A percentile compares a stretch with the other conserved stretches of the same genome.
These are phyloP conservation scores for Penicillium corylophilum DNA, from an alignment of 2,329 filamentous ascomycete species.

Conservation along the genomic window DNA sequence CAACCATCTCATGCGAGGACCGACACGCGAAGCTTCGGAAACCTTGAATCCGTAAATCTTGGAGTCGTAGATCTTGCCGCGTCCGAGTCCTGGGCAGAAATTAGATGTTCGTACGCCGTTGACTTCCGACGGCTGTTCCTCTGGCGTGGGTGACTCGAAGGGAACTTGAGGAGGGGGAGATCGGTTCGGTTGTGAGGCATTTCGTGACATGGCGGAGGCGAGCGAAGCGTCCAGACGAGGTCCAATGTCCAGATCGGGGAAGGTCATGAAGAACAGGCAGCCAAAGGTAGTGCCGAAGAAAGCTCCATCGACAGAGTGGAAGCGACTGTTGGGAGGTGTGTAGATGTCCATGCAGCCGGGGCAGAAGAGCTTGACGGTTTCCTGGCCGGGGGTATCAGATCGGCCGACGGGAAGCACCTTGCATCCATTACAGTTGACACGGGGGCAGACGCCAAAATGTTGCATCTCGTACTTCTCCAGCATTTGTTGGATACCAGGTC, in stretches of 20 bases:
- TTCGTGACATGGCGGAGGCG: conserved; percentile 25
- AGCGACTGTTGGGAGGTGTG: conserved; percentile 93
- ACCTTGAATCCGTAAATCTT: conserved; percentile 97
- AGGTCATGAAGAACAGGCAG: conserved; percentile 96
- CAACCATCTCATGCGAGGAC: conserved; percentile 96
- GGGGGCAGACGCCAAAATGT: conserved; percentile 94
- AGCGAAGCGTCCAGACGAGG: conserved; percentile 60
- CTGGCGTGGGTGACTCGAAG: conserved; percentile 37
- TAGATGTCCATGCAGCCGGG: conserved; percentile 96
- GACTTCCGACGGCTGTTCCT: conserved; percentile 56
- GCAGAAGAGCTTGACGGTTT: conserved; percentile 98
- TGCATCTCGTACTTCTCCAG: conserved; percentile 97
- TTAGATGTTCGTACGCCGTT: conserved; percentile 88
- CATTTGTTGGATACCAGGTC: conserved; percentile 97
- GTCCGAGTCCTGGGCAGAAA: conserved; percentile 81
- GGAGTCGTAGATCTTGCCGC: conserved; percentile 83
- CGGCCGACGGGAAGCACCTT: conserved; percentile 90
- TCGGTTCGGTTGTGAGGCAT: conserved; percentile 20
- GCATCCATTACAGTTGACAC: conserved; percentile 85
- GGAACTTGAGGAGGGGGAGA: conserved; percentile 24
- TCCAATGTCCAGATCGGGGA: conserved; percentile 86
- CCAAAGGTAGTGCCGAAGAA: conserved; percentile 98
- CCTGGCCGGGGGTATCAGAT: conserved; percentile 91
- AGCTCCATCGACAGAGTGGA: conserved; percentile 94
- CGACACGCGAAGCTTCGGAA: conserved; percentile 82